Evolutionary conservation across 2,329 filamentous ascomycete genomes (phyloP), one percentile per base, ranked within the genome.

Genomic region (Colletotrichum lindemuthianum): DNA sequence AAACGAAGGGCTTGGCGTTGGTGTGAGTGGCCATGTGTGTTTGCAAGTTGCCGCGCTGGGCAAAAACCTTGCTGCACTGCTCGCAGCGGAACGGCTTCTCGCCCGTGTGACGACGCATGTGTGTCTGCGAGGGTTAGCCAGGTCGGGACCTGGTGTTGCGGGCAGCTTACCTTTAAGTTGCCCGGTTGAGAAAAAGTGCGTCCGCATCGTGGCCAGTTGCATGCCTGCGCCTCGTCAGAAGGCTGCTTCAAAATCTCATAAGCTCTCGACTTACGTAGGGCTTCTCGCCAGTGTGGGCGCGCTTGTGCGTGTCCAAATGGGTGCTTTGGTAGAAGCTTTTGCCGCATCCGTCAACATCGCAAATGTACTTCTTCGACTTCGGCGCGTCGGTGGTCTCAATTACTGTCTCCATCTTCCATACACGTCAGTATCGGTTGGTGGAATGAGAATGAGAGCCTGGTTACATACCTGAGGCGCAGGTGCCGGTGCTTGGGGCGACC

Each of bases 291-390:
- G 92, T 97, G 77, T 99, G 96, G 5, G 91, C 90, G 68, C 94
- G 86, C 49, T 87, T 89, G 76, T 99, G 96, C 52, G 96, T 97
- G 66, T 96, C 91, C 10, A 97, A 84, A 71, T 98, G 95, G 1
- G 94, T 97, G 79, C 95, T 97, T 74, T 98, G 95, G 65, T 88
- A 88, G 76, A 97, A 98, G 67, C 86, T 88, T 81, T 96, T 96
- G 70, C 84, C 82, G 76, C 95, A 98, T 44, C 87, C 87, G 8
- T 88, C 85, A 43, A 93, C 84, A 16, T 84, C 85, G 78, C 96
- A 99, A 15, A 86, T 79, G 75, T 95, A 93, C 71, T 88, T 81
- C 76, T 89, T 96, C 8, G 55, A 13, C 54, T 68, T 68, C 2
- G 63, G 60, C 2, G 53, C 52, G 43, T 63, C 59, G 4, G n/a